phyloP scores from a whole-genome alignment of 306 rosid genomes.

The Hippophae tibetana region DNA sequence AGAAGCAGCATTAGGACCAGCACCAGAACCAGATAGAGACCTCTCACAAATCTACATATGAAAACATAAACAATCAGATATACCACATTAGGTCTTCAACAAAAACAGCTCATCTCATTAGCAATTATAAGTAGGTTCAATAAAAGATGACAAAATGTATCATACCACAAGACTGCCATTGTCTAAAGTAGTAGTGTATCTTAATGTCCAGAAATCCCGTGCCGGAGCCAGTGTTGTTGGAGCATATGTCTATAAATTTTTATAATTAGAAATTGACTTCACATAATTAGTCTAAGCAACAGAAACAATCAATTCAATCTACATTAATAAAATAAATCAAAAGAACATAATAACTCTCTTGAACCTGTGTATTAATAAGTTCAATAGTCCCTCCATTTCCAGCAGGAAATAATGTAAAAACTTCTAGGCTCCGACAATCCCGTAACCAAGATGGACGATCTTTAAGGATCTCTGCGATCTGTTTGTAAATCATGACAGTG shows the following conservation, averaged over 20 bases:
- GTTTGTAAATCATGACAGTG: slow-evolving; percentile 5
- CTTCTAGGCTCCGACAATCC: slow-evolving; percentile 94
- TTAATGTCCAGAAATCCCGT: slow-evolving; percentile 94
- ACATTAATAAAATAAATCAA: background rate
- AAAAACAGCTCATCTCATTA: too few relatives aligned
- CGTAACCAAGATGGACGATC: slow-evolving; percentile 98
- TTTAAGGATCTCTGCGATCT: slow-evolving; percentile 98
- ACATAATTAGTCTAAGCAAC: too few relatives aligned
- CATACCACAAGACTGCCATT: slow-evolving; percentile 93
- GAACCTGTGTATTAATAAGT: slow-evolving; percentile 86
- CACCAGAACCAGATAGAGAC: slow-evolving; percentile 70
- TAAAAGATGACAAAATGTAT: background rate
- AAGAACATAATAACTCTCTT: background rate
- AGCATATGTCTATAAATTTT: slow-evolving; percentile 63
- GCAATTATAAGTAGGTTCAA: too few relatives aligned
- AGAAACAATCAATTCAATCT: background rate
- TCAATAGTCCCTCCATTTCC: slow-evolving; percentile 94
- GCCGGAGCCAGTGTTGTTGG: slow-evolving; percentile 96
- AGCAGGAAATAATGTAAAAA: slow-evolving; percentile 86
- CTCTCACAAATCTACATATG: slow-evolving; percentile 74
- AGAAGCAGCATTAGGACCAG: slow-evolving; percentile 83
- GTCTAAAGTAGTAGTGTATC: slow-evolving; percentile 81
- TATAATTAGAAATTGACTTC: background rate
- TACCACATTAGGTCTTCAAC: too few relatives aligned
- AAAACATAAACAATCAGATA: too few relatives aligned